These are phyloP conservation scores for Erodium texanum DNA, from an alignment of 441 rosid species.

Conservation along the genomic window DNA sequence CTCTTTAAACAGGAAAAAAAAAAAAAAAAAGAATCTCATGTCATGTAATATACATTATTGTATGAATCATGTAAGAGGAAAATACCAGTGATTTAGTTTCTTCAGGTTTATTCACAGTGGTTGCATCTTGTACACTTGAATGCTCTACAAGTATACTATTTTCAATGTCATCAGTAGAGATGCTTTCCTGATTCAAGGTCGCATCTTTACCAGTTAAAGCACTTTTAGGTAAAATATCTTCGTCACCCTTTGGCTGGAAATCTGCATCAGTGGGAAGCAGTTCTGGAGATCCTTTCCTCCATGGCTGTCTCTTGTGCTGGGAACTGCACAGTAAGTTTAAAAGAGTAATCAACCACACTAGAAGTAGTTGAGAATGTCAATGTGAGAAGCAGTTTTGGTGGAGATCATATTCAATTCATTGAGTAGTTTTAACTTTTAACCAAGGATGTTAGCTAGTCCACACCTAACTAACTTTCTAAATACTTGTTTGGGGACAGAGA, in stretches of 20 bases:
- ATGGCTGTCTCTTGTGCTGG: conserved; percentile 33
- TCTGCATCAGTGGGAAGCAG: conserved; percentile 29
- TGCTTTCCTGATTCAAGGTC: conserved; percentile 19
- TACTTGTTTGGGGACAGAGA: too few relatives aligned
- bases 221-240: conserved; percentile 31
- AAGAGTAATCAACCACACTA: neutral
- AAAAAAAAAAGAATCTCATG: conserved; percentile 4
- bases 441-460: too few relatives aligned
- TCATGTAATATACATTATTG: neutral
- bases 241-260: conserved; percentile 29
- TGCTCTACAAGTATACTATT: conserved; percentile 20
- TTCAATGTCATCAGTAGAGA: conserved; percentile 13
- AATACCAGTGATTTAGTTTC: conserved; percentile 52
- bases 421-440: too few relatives aligned
- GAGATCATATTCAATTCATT: too few relatives aligned
- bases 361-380: too few relatives aligned
- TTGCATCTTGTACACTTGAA: conserved; percentile 21
- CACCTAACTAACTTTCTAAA: too few relatives aligned
- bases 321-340: conserved; percentile 27
- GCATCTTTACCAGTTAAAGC: conserved; percentile 19
- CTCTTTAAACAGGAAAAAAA: neutral
- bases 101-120: conserved; percentile 25
- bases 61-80: conserved; percentile 5
- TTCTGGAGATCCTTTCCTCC: conserved; percentile 44
- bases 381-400: too few relatives aligned